Evolutionary conservation across 2,329 filamentous ascomycete genomes (phyloP).

Genomic region (Trichoderma atroviride): DNA sequence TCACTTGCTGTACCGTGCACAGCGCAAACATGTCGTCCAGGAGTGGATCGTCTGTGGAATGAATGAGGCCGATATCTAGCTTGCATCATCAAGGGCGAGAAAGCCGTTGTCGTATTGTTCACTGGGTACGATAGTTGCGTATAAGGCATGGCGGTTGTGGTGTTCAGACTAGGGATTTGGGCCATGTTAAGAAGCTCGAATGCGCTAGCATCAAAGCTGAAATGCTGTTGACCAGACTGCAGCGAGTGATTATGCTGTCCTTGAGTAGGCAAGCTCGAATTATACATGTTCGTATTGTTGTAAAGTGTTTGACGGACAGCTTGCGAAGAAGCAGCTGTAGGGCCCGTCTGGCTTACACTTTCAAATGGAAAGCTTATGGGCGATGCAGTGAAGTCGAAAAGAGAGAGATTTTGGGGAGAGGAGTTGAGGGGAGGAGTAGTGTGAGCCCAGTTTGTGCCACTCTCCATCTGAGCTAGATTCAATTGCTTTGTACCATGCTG

Average conservation of each 20-base stretch:
- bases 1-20: neutral
- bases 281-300: neutral
- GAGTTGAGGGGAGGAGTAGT: neutral
- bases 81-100: neutral
- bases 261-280: neutral
- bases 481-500: neutral
- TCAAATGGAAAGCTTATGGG: neutral
- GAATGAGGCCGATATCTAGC: neutral
- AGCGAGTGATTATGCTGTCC: neutral
- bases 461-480: neutral
- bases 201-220: neutral
- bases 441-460: neutral
- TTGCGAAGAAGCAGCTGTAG: neutral
- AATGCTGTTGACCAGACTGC: neutral
- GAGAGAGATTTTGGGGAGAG: neutral
- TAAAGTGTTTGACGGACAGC: neutral
- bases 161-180: neutral
- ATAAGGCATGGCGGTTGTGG: neutral
- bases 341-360: neutral
- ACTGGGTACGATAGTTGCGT: neutral
- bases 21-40: neutral
- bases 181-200: neutral
- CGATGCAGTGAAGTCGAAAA: neutral
- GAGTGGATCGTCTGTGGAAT: neutral
- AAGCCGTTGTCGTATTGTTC: neutral